phyloP scores from a whole-genome alignment of 1,284 basidiomycete species.

The Malassezia yamatoensis region DNA sequence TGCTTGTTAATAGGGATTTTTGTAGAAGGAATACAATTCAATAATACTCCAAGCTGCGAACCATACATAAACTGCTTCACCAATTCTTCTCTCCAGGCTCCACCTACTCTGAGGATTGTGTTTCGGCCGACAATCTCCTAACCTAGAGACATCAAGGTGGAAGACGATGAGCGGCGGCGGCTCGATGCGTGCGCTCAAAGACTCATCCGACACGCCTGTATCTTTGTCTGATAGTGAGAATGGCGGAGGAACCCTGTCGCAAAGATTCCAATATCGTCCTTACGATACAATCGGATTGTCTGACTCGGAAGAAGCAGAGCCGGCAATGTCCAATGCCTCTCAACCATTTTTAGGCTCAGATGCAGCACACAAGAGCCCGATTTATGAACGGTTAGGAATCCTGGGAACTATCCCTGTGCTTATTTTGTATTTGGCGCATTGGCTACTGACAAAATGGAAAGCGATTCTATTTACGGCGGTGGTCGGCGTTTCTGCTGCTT shows the following conservation, averaged over 20 bases:
- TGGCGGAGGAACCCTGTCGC: neutral
- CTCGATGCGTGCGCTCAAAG: neutral
- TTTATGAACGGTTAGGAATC: neutral
- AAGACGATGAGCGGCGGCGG: neutral
- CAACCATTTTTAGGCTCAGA: neutral
- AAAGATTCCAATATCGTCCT: slow-evolving; percentile 14
- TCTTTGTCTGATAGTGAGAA: neutral
- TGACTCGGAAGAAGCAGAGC: neutral
- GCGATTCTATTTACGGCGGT: slow-evolving; percentile 34
- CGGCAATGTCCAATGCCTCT: neutral
- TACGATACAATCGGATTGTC: slow-evolving; percentile 4
- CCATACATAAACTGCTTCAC: no score
- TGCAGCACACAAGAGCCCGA: neutral
- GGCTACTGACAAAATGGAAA: slow-evolving; percentile 37
- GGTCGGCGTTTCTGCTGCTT: slow-evolving; percentile 31
- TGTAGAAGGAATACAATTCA: no score
- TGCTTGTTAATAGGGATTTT: neutral
- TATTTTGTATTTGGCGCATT: slow-evolving; percentile 1
- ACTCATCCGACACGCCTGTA: slow-evolving; percentile 1
- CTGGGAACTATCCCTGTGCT: neutral
- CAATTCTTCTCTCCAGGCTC: no score
- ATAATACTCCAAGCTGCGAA: no score
- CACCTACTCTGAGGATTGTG: no score
- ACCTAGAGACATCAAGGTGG: no score
- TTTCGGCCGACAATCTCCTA: no score